Conservation (phyloP, 305 asterid genomes). For the Fraxinus baroniana region DNA sequence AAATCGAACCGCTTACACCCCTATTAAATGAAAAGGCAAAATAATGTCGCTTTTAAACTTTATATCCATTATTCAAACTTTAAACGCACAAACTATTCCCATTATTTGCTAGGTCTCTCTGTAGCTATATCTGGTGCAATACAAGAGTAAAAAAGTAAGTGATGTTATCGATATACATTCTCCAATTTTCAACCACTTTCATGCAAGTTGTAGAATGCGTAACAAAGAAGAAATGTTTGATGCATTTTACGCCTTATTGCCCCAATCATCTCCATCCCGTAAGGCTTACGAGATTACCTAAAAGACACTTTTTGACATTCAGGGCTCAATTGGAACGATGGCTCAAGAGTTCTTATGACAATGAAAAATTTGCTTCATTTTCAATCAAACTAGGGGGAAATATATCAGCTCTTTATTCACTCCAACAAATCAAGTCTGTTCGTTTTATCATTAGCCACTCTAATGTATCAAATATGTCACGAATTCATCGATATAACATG, state of each 20-base stretch:
- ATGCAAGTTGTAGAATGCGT: background rate
- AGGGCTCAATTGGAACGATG: background rate
- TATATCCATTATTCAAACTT: too few species aligned
- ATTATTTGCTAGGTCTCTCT: background rate
- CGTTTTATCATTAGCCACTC: background rate
- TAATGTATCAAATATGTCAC: background rate
- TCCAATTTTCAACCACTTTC: background rate
- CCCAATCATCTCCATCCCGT: background rate
- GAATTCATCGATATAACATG: background rate
- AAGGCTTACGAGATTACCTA: background rate
- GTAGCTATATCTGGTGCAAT: background rate
- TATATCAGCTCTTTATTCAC: background rate
- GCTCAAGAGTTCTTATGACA: background rate
- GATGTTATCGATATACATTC: background rate
- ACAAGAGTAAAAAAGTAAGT: background rate
- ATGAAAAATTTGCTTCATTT: background rate
- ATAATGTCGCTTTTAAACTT: background rate
- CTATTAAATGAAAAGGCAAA: too few species aligned
- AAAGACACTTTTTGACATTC: background rate
- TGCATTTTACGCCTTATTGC: background rate
- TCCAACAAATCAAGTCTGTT: background rate
- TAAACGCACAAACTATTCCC: background rate
- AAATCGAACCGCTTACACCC: too few species aligned
- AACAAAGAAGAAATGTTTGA: background rate
- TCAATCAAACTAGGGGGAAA: background rate